These are phyloP conservation scores for Simmondsia chinensis DNA, from an alignment of 148 eudicot species.

Conservation along the genomic window DNA sequence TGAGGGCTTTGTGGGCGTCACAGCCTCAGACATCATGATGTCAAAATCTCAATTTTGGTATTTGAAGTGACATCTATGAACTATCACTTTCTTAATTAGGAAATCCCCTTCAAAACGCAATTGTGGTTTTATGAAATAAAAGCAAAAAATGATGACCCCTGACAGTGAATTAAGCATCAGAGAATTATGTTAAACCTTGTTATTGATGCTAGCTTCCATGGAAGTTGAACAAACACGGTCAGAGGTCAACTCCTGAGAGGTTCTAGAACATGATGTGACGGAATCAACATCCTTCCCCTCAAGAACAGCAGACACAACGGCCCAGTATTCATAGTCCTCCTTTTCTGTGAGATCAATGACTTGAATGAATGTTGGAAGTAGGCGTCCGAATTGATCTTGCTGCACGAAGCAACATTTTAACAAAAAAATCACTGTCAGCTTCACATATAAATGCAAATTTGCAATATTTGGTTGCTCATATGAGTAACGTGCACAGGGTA, in stretches of 20 bases:
- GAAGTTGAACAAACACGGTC: constrained; percentile 21
- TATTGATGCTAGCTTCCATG: constrained; percentile 48
- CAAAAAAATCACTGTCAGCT: constrained; percentile 5
- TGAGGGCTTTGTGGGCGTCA: too few species aligned
- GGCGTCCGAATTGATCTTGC: constrained; percentile 92
- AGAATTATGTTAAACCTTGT: too few species aligned
- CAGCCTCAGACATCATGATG: too few species aligned
- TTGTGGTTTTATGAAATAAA: neutral
- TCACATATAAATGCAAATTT: too few species aligned
- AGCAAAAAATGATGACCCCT: neutral
- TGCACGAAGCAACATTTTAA: constrained; percentile 24
- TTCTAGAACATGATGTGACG: constrained; percentile 23
- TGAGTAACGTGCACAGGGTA: too few species aligned
- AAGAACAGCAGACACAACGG: constrained; percentile 65
- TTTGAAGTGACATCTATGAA: too few species aligned
- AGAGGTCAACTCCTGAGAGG: constrained; percentile 16
- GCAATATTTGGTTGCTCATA: too few species aligned
- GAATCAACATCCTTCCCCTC: constrained; percentile 64
- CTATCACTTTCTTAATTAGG: too few species aligned
- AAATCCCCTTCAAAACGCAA: neutral
- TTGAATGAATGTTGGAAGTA: constrained; percentile 85
- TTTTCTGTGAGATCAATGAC: constrained; percentile 65
- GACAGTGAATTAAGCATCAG: too few species aligned
- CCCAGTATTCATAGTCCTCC: constrained; percentile 75
- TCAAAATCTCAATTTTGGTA: too few species aligned